Conservation (phyloP, 306 rosid genomes). For the Prunus davidiana region DNA sequence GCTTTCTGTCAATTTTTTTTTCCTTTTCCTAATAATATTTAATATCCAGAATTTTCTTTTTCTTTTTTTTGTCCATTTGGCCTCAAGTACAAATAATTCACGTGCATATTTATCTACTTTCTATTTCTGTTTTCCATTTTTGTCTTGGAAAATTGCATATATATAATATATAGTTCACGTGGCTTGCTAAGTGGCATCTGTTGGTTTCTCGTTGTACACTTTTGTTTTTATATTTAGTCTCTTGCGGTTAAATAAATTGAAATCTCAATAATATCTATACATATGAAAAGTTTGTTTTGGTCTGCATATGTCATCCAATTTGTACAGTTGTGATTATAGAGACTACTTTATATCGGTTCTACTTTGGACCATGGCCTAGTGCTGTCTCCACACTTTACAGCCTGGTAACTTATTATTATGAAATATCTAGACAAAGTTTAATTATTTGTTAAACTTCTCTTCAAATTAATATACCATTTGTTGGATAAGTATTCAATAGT, state of each 20-base stretch:
- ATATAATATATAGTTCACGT: slow-evolving; percentile 1
- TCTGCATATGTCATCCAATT: neutral
- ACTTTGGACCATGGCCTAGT: neutral
- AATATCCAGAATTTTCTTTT: neutral
- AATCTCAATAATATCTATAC: too few species aligned
- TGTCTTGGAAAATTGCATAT: neutral
- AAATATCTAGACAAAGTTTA: neutral
- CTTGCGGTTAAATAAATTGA: too few species aligned
- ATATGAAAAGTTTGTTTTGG: neutral
- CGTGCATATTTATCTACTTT: neutral
- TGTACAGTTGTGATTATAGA: neutral
- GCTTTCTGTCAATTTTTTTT: neutral
- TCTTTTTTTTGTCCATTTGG: neutral
- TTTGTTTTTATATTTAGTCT: neutral
- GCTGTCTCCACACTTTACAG: neutral
- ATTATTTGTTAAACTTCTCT: neutral
- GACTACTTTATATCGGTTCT: too few species aligned
- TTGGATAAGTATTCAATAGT: neutral
- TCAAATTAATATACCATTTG: too few species aligned
- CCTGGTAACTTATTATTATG: neutral
- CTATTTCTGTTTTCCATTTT: neutral
- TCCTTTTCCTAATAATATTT: neutral
- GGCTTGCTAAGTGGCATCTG: neutral
- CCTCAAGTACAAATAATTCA: neutral
- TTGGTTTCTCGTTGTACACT: neutral